Evolutionary conservation across 2,329 filamentous ascomycete species (phyloP).

Genomic region (Neopestalotiopsis clavispora): DNA sequence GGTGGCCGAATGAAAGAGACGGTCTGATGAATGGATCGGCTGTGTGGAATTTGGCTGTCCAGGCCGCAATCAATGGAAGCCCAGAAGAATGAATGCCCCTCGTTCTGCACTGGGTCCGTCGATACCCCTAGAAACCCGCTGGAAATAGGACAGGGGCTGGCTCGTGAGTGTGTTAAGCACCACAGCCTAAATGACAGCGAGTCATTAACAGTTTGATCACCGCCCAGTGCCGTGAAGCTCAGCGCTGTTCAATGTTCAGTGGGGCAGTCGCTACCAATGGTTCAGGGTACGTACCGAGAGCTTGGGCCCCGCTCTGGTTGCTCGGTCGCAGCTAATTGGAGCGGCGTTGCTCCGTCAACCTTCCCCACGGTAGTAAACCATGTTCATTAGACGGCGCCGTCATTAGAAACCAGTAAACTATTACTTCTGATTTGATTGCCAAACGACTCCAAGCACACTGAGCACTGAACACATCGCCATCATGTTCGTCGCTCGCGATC

Average conservation of each 20-base stretch:
- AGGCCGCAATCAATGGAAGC: constrained; percentile 12
- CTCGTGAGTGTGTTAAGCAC: neutral
- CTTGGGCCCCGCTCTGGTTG: neutral
- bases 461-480: neutral
- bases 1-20: constrained; percentile 16
- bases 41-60: constrained; percentile 14
- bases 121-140: constrained; percentile 14
- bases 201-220: constrained; percentile 17
- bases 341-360: constrained; percentile 11
- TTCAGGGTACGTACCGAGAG: neutral
- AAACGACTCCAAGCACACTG: neutral
- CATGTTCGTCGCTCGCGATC: constrained; percentile 82
- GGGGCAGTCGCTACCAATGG: constrained; percentile 3
- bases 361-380: constrained; percentile 1
- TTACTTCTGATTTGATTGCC: neutral
- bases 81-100: constrained; percentile 14
- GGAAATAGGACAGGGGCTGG: neutral
- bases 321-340: neutral
- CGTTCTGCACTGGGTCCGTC: constrained; percentile 1
- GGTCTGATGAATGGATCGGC: constrained; percentile 16
- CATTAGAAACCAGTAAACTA: neutral
- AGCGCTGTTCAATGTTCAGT: constrained; percentile 6
- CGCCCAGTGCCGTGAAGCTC: neutral
- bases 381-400: neutral
- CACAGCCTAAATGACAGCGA: constrained; percentile 11